These are phyloP conservation scores for Mortierella sp. DNA, from an alignment of 371 early-diverging fungal genomes.

Conservation along the genomic window DNA sequence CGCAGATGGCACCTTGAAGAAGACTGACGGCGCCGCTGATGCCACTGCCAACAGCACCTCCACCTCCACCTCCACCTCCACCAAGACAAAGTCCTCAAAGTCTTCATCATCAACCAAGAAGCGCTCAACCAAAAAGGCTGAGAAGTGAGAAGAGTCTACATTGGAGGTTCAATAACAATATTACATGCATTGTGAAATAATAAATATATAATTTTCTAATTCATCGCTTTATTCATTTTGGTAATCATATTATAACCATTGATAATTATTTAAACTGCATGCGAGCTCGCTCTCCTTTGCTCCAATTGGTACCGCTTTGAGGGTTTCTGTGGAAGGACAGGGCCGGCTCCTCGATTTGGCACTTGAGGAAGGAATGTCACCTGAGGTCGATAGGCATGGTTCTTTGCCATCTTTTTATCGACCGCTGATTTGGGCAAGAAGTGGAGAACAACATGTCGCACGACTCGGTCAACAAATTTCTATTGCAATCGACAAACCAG, in stretches of 20 bases:
- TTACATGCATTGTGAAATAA: not conserved
- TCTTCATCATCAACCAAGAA: slow-evolving; percentile 41
- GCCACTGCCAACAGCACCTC: slow-evolving; percentile 3
- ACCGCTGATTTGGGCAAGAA: not conserved
- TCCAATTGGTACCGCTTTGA: slow-evolving; percentile 2
- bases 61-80: slow-evolving; percentile 3
- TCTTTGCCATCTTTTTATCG: slow-evolving; percentile 3
- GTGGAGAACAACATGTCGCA: slow-evolving; percentile 3
- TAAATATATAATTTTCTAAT: no score
- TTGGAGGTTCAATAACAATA: not conserved
- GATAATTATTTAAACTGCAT: not conserved
- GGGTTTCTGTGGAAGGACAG: slow-evolving; percentile 6
- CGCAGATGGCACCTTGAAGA: slow-evolving; percentile 46
- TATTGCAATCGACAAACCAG: not conserved
- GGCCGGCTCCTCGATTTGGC: not conserved
- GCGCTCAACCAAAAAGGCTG: slow-evolving; percentile 39
- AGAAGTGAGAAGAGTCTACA: slow-evolving; percentile 3
- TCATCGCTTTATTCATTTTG: no score
- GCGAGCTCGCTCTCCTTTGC: not conserved
- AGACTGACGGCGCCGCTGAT: not conserved
- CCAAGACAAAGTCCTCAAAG: slow-evolving; percentile 23
- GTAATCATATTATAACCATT: no score
- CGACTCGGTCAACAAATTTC: not conserved
- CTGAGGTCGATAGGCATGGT: slow-evolving; percentile 10
- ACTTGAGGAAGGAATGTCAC: slow-evolving; percentile 4